Evolutionary conservation across 345 rosid genomes (phyloP).

Genomic region (Gossypium herbaceum): DNA sequence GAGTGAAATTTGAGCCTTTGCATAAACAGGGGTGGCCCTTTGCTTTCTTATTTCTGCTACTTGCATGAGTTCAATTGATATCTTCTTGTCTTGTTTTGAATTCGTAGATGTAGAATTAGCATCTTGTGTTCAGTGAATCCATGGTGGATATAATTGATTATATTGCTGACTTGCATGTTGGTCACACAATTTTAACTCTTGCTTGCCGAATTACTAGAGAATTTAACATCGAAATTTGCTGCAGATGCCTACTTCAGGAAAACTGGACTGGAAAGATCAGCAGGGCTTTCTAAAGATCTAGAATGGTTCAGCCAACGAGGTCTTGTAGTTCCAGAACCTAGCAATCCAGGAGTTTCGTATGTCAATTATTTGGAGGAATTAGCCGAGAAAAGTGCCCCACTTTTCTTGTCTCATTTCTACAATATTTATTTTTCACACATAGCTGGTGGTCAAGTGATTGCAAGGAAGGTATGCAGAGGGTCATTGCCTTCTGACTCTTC

Average conservation of each 20-base stretch:
- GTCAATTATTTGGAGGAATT: slow-evolving; percentile 65
- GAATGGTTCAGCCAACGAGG: slow-evolving; percentile 53
- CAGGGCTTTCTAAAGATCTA: slow-evolving; percentile 58
- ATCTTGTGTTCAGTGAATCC: not conserved
- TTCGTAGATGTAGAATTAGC: not conserved
- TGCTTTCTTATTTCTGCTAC: not conserved
- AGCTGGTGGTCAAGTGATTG: slow-evolving; percentile 81
- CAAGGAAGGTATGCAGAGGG: slow-evolving; percentile 46
- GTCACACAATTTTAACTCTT: not conserved
- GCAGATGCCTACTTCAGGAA: slow-evolving; percentile 85
- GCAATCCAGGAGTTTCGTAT: slow-evolving; percentile 59
- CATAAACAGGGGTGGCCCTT: not conserved
- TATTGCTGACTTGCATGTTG: not conserved
- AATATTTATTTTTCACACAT: slow-evolving; percentile 85
- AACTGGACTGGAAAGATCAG: slow-evolving; percentile 78
- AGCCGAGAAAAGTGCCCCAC: slow-evolving; percentile 63
- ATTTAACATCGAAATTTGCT: slow-evolving; percentile 6
- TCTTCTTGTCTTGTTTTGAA: not conserved
- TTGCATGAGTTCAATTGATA: not conserved
- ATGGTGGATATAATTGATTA: not conserved
- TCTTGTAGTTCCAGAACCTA: slow-evolving; percentile 54
- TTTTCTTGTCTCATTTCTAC: slow-evolving; percentile 84
- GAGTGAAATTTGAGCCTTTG: slow-evolving; percentile 2
- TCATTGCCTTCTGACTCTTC: not conserved
- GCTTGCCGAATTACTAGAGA: slow-evolving; percentile 5